A percentile compares a stretch with the other conserved stretches of the same genome.
Conservation (phyloP, 371 early-diverging fungal genomes). For the Hamiltosporidium magnivora region DNA sequence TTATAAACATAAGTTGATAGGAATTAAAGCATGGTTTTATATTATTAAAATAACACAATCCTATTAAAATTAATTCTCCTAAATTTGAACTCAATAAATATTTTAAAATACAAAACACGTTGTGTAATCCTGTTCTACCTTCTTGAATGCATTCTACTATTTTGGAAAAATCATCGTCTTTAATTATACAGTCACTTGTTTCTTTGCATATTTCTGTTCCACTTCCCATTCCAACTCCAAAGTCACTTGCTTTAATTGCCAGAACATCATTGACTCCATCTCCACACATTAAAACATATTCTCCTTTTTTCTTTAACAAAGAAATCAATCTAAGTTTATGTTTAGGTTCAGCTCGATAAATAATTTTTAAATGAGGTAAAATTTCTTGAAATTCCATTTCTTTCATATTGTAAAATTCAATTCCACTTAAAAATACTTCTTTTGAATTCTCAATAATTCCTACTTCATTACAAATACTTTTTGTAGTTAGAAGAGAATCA, state of each 20-base stretch:
- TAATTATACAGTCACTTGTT: slow-evolving; percentile 85
- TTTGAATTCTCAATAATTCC: slow-evolving; percentile 64
- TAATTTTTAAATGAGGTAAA: slow-evolving; percentile 65
- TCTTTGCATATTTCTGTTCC: slow-evolving; percentile 91
- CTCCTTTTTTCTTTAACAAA: slow-evolving; percentile 67
- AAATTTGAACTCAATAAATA: slow-evolving; percentile 72
- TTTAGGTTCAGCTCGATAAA: slow-evolving; percentile 77
- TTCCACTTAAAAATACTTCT: slow-evolving; percentile 64
- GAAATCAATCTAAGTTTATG: slow-evolving; percentile 81
- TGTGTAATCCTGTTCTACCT: slow-evolving; percentile 82
- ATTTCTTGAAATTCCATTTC: slow-evolving; percentile 62
- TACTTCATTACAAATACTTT: slow-evolving; percentile 74
- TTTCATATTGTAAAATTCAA: slow-evolving; percentile 71
- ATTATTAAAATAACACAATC: slow-evolving; percentile 72
- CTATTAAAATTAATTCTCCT: slow-evolving; percentile 71
- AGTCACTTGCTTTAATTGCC: slow-evolving; percentile 83
- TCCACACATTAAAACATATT: slow-evolving; percentile 88
- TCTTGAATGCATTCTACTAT: slow-evolving; percentile 84
- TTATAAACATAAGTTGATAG: slow-evolving; percentile 88
- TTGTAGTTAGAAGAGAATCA: slow-evolving; percentile 76
- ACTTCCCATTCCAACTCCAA: slow-evolving; percentile 89
- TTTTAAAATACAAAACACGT: slow-evolving; percentile 85
- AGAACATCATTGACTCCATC: slow-evolving; percentile 94
- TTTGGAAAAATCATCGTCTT: slow-evolving; percentile 87
- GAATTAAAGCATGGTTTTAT: slow-evolving; percentile 88